Conservation (phyloP, 176 grass and related monocot genomes). For the Musa itinerans region DNA sequence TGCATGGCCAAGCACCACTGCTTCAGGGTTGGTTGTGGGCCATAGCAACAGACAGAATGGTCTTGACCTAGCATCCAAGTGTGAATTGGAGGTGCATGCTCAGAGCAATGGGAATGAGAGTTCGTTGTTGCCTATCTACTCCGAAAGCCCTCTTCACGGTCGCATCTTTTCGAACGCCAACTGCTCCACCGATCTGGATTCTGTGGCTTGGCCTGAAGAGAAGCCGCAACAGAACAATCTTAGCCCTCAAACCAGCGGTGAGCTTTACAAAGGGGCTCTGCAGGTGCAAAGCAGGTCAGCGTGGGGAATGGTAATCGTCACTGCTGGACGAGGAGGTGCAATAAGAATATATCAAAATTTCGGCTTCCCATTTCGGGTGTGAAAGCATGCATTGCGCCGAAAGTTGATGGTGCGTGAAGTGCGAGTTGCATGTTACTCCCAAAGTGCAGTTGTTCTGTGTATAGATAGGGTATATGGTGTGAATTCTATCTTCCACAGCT, state of each 20-base stretch:
- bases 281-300: constrained; percentile 46
- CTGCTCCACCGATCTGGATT: constrained; percentile 8
- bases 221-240: constrained; percentile 37
- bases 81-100: constrained; percentile 17
- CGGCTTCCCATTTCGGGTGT: constrained; percentile 80
- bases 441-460: background rate
- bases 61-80: constrained; percentile 31
- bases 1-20: constrained; percentile 63
- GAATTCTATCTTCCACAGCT: background rate
- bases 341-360: constrained; percentile 94
- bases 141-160: constrained; percentile 20
- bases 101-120: constrained; percentile 15
- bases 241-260: constrained; percentile 34
- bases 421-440: background rate
- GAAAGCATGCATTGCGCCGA: constrained; percentile 24
- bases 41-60: constrained; percentile 39
- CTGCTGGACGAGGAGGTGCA: constrained; percentile 56
- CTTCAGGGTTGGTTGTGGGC: constrained; percentile 21
- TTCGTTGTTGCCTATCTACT: constrained; percentile 23
- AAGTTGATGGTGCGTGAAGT: background rate
- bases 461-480: background rate
- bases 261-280: constrained; percentile 43
- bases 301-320: constrained; percentile 93
- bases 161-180: constrained; percentile 1
- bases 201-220: constrained; percentile 38